Evolutionary conservation across 2,329 filamentous ascomycete genomes (phyloP), one percentile per base, ranked within the genome.

Genomic region (Hirsutella thompsonii): DNA sequence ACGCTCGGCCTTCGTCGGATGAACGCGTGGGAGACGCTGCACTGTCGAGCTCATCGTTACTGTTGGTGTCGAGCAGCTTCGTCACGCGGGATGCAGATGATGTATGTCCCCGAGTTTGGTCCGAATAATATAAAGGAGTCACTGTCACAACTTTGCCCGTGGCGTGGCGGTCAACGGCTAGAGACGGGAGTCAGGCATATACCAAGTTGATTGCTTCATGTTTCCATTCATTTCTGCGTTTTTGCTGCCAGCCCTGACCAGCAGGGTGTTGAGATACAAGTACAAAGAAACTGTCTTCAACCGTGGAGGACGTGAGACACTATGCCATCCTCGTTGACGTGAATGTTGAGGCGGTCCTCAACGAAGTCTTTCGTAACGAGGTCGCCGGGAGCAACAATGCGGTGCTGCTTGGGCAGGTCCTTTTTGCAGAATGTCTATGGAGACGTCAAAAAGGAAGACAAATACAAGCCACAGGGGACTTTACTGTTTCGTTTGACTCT

Each of bases 301-400:
- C 73, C 73, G 50, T 77, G 70, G 45, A 64, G 55, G 42, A 81
- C 75, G 46, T 77, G 72, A 41, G 69, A 68, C 36, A 81, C 73
- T 13, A 69, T 76, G 38, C 76, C 76, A 43, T 79, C 72, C 23
- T 78, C 70, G 43, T 69, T 68, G 40, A 80, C 52, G 47, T 76
- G 68, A 19, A 81, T 65, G 44, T 80, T 81, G 46, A 81, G 62
- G 34, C 76, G 63, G 42, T 70, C 60, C 38, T 67, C 62, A 1
- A 60, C 57, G 52, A 69, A 70, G 51, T 81, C 76, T 57, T 65
- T 74, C 42, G 76, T 79, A 19, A 76, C 67, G 58, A 77, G 72
- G 54, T 56, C 57, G 39, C 72, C 73, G 0, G 74, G 74, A 55
- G 69, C 51, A 51, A 81, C 70, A 49, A 81, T 59, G 47, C 76